Conservation (phyloP, 129 eudicot genomes). For the Apium graveolens region DNA sequence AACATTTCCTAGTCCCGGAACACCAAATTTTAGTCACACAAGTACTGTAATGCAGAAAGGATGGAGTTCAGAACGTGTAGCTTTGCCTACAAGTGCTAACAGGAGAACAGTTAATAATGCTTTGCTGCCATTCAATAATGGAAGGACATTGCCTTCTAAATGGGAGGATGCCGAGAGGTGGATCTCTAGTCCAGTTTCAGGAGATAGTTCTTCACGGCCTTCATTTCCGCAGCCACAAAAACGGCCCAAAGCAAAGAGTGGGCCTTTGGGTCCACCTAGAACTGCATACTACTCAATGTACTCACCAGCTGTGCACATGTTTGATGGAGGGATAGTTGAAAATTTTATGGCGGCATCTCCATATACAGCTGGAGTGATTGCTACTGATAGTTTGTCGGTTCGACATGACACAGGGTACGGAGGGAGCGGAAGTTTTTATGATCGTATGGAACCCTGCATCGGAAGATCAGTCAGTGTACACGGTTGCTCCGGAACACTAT, state of each 20-base stretch:
- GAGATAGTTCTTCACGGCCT: conserved; percentile 39
- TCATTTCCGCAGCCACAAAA: conserved; percentile 49
- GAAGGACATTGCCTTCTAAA: conserved; percentile 73
- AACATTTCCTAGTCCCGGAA: conserved; percentile 66
- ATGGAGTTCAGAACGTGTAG: conserved; percentile 87
- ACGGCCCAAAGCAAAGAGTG: conserved; percentile 77
- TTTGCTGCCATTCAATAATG: conserved; percentile 51
- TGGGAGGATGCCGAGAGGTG: conserved; percentile 99
- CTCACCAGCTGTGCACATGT: conserved; percentile 50
- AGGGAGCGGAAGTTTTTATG: conserved; percentile 27
- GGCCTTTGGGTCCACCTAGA: conserved; percentile 84
- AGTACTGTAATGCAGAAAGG: conserved; percentile 55
- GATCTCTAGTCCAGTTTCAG: conserved; percentile 70
- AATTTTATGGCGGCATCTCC: conserved; percentile 43
- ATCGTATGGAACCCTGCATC: conserved; percentile 66
- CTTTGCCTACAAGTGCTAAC: conserved; percentile 35
- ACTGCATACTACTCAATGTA: conserved; percentile 47
- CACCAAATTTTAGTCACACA: conserved; percentile 48
- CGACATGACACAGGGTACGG: conserved; percentile 18
- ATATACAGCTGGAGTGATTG: conserved; percentile 39
- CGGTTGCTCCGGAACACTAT: conserved; percentile 56
- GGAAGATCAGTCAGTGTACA: conserved; percentile 76
- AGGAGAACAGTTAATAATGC: conserved; percentile 44
- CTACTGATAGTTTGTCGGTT: conserved; percentile 32
- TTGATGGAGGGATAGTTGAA: conserved; percentile 47